A percentile compares a stretch with the other conserved stretches of the same genome.
These are phyloP conservation scores for Alternaria arbusti DNA, from an alignment of 2,329 filamentous ascomycete genomes.

Conservation along the genomic window DNA sequence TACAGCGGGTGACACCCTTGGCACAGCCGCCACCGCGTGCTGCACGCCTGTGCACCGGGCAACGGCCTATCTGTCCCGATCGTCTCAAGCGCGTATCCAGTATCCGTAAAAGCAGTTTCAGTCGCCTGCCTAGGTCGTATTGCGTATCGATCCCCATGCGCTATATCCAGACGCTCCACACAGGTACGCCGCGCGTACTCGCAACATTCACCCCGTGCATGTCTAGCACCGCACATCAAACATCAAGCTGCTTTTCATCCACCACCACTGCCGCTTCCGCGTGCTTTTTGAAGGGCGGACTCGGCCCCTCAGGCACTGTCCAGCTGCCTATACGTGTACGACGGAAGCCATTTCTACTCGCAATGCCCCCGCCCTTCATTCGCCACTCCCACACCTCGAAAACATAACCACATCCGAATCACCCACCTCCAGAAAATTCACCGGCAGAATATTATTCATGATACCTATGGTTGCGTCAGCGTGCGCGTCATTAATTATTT, in stretches of 20 bases:
- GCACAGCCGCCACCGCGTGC: not conserved
- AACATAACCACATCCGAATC: not conserved
- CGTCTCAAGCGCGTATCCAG: not conserved
- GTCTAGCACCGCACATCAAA: constrained; percentile 4
- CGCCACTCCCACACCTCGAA: not conserved
- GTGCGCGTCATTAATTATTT: not conserved
- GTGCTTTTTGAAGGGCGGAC: not conserved
- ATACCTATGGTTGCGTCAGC: not conserved
- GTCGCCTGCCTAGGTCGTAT: constrained; percentile 10
- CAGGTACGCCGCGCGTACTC: constrained; percentile 11
- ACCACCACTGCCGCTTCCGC: not conserved
- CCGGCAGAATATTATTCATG: not conserved
- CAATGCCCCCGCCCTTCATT: not conserved
- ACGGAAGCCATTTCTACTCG: not conserved
- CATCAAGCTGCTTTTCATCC: constrained; percentile 8
- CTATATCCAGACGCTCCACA: constrained; percentile 7
- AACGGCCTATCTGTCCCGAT: not conserved
- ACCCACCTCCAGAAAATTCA: not conserved
- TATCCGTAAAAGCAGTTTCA: constrained; percentile 3
- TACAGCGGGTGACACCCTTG: not conserved
- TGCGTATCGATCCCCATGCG: constrained; percentile 9
- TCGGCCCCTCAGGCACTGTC: not conserved
- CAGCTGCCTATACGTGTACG: not conserved
- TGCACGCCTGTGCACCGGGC: not conserved
- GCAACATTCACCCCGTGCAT: constrained; percentile 9